Evolutionary conservation across 768 basidiomycete genomes (phyloP).

Genomic region (Chlorophyllum brunneum): DNA sequence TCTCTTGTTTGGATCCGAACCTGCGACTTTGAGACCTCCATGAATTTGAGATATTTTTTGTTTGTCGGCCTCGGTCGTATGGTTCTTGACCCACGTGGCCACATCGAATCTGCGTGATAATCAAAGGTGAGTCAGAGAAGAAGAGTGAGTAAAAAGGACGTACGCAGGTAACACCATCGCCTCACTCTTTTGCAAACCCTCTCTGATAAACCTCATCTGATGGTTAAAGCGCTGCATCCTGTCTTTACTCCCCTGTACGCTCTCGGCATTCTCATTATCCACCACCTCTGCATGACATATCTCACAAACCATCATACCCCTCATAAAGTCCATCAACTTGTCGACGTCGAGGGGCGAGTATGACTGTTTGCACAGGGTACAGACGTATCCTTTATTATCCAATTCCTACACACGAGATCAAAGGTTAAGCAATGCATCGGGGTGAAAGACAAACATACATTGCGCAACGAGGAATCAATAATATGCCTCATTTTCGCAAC

Average conservation of each 20-base stretch:
- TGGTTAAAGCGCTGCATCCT: constrained; percentile 94
- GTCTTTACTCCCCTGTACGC: constrained; percentile 82
- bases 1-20: constrained; percentile 53
- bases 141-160: constrained; percentile 24
- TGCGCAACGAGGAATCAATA: constrained; percentile 86
- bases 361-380: constrained; percentile 79
- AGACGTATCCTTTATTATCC: constrained; percentile 97
- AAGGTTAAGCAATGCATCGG: background rate
- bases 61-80: constrained; percentile 61
- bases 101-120: constrained; percentile 68
- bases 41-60: constrained; percentile 49
- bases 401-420: constrained; percentile 62
- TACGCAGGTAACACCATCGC: constrained; percentile 81
- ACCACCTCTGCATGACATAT: constrained; percentile 82
- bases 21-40: constrained; percentile 69
- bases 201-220: constrained; percentile 84
- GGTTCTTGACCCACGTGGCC: constrained; percentile 72
- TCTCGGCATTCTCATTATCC: constrained; percentile 90
- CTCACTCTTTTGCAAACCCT: constrained; percentile 87
- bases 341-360: constrained; percentile 87
- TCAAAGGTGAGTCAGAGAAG: constrained; percentile 4
- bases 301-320: constrained; percentile 76
- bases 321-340: constrained; percentile 70
- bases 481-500: constrained; percentile 88
- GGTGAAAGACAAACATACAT: constrained; percentile 46